Base-by-base conservation (phyloP, 2,329 filamentous ascomycete species). In the Akanthomyces uredinophilus region DNA sequence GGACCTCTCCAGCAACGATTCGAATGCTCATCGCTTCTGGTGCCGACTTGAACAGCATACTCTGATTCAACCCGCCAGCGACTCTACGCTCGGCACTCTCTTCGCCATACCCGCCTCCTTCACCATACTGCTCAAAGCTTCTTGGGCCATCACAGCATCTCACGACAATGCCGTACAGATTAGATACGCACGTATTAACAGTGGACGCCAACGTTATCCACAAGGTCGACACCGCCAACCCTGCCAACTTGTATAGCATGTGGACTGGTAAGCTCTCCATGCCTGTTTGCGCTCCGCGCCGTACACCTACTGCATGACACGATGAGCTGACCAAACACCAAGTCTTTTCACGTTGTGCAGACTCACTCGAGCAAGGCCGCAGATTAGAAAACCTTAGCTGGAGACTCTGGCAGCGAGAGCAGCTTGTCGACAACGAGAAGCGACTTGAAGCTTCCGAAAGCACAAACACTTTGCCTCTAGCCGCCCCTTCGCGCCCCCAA, bases 271-370 rank as follows among this genome's bases (percentile, higher is more conserved):
- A 84, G 90, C 50, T 14, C 41, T 32, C 7, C 27, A 5, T 29
- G 5, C 16, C 51, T 43, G 51, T 61, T 55, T 55, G 51, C 51
- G 27, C 52, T 16, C 18, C 16, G 14, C 52, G 22, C 10, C 37
- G 20, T 53, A 29, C 29, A 27, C 5, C 52, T 24, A n/a, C n/a
- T 7, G 35, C 35, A 29, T 32, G 39, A 59, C 47, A 47, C 27
- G 58, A 63, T 65, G 18, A 29, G 67, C 75, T 78, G 68, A 79
- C 72, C 62, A 64, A 39, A n/a, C 29, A 52, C 39, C 7, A 72
- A 95, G 92, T 98, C 64, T 97, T 98, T 73, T 94, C 92, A 57
- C 91, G 92, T 78, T 96, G 94, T 76, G 92, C 92, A 72, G 91
- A 95, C 71, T 95, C 93, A 58, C 89, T 98, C 74, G 91, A 96